Base-by-base conservation (phyloP, 2,329 filamentous ascomycete genomes). In the Botryotinia calthae region DNA sequence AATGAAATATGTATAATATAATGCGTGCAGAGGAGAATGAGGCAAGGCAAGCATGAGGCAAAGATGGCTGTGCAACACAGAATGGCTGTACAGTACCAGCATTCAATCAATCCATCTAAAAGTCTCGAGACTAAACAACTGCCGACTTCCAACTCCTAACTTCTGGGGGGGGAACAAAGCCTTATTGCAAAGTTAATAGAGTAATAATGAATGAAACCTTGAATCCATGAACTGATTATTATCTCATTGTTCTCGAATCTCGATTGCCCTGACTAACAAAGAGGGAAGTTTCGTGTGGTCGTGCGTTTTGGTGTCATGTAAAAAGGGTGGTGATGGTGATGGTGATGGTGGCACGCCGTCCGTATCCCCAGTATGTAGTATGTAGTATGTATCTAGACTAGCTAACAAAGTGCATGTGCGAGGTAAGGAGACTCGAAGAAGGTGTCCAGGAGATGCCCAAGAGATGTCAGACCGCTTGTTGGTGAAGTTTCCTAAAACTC, bases 381-480 rank as follows among this genome's bases (percentile, higher is more conserved):
- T 4, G 10, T 14, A 3, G 48, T 51, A n/a, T n/a, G 48, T 14
- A 51, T 51, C 51, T 54, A n/a, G 51, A 28, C n/a, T 44, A 16
- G 16, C 14, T 28, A 18, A 28, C n/a, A 18, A 28, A 28, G 28
- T 16, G 51, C 51, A 28, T 54, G 51, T 54, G 51, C 51, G 25
- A 54, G 51, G 51, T 4, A 54, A 28, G 51, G 51, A 70, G 64
- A 46, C 46, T 67, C 48, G 48, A 51, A 51, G 25, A 6, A n/a
- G 48, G 16, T n/a, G 48, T n/a, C 48, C 48, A 51, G 48, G 12
- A n/a, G 37, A 7, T 37, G 37, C 9, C 22, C 31, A 22, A 18
- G n/a, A 65, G 46, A 54, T 67, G 20, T 46, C 46, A 67, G 64
- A 67, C 64, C 64, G 64, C 46, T 67, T 46, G 65, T 68, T 56